Conservation (phyloP, 768 basidiomycete genomes). For the Termitomyces sp. region DNA sequence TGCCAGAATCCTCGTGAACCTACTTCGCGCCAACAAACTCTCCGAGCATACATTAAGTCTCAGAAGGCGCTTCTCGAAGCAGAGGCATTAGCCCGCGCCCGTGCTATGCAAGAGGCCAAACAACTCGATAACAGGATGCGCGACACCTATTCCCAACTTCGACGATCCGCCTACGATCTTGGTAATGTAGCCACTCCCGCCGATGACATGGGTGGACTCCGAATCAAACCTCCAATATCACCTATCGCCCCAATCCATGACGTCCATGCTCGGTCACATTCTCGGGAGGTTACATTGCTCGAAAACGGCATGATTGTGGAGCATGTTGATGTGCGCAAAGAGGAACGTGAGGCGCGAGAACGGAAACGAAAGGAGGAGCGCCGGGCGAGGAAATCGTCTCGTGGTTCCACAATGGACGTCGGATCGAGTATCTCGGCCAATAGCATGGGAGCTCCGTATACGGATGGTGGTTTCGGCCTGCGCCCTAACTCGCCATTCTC, state of each 20-base stretch:
- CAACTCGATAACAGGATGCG: constrained; percentile 74
- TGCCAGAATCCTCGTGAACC: constrained; percentile 88
- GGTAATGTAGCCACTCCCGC: constrained; percentile 41
- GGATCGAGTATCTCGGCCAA: constrained; percentile 69
- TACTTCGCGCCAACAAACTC: constrained; percentile 75
- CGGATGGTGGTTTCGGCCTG: constrained; percentile 54
- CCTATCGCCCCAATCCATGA: constrained; percentile 34
- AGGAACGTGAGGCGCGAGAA: constrained; percentile 73
- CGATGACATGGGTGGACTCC: constrained; percentile 63
- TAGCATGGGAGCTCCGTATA: constrained; percentile 44
- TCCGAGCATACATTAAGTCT: constrained; percentile 77
- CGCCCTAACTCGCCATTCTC: constrained; percentile 60
- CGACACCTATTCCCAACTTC: constrained; percentile 75
- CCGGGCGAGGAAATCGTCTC: constrained; percentile 71
- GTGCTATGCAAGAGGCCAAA: constrained; percentile 74
- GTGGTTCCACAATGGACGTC: constrained; percentile 67
- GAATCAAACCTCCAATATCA: constrained; percentile 61
- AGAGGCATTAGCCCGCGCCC: constrained; percentile 74
- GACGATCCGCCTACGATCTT: constrained; percentile 74
- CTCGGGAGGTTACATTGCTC: constrained; percentile 74
- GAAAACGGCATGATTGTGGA: constrained; percentile 91
- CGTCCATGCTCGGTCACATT: constrained; percentile 45
- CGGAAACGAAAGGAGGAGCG: constrained; percentile 67
- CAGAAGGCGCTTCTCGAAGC: constrained; percentile 81
- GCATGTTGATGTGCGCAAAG: constrained; percentile 76